A percentile compares a stretch with the other conserved stretches of the same genome.
These are phyloP conservation scores for Lepidium campestre DNA, from an alignment of 441 rosid species.

Conservation along the genomic window DNA sequence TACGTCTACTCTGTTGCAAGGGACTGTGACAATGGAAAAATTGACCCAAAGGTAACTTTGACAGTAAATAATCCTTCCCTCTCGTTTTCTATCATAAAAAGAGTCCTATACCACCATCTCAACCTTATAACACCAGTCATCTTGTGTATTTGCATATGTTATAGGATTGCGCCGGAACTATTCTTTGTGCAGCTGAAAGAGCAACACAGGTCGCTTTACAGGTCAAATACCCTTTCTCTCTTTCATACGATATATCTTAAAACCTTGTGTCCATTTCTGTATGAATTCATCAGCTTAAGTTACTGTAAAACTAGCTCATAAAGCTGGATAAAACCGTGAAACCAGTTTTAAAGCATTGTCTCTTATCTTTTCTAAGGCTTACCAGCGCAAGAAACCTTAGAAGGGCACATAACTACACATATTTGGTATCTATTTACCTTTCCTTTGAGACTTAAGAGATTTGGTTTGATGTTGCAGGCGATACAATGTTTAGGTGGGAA, in stretches of 20 bases:
- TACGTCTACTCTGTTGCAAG: slow-evolving; percentile 88
- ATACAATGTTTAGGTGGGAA: slow-evolving; percentile 96
- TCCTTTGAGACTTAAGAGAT: slow-evolving; percentile 1
- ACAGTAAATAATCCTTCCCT: neutral
- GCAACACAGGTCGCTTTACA: slow-evolving; percentile 95
- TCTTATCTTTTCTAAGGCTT: neutral
- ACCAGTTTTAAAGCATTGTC: neutral
- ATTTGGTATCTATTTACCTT: neutral
- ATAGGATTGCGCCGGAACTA: slow-evolving; percentile 93
- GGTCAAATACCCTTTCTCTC: slow-evolving; percentile 37
- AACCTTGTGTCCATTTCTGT: neutral
- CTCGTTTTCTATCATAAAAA: neutral
- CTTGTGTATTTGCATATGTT: slow-evolving; percentile 2
- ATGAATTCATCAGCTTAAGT: neutral
- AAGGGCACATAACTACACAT: neutral
- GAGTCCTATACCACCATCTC: neutral
- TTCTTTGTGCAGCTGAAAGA: slow-evolving; percentile 91
- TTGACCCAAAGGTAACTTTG: slow-evolving; percentile 67
- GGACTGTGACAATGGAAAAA: slow-evolving; percentile 76
- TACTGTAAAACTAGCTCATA: neutral
- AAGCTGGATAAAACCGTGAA: neutral
- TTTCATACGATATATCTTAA: neutral
- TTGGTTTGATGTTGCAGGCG: slow-evolving; percentile 54
- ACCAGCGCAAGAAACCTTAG: neutral
- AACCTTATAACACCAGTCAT: neutral